These are phyloP conservation scores for Calonectria naviculata DNA, from an alignment of 2,329 filamentous ascomycete genomes.

Conservation along the genomic window DNA sequence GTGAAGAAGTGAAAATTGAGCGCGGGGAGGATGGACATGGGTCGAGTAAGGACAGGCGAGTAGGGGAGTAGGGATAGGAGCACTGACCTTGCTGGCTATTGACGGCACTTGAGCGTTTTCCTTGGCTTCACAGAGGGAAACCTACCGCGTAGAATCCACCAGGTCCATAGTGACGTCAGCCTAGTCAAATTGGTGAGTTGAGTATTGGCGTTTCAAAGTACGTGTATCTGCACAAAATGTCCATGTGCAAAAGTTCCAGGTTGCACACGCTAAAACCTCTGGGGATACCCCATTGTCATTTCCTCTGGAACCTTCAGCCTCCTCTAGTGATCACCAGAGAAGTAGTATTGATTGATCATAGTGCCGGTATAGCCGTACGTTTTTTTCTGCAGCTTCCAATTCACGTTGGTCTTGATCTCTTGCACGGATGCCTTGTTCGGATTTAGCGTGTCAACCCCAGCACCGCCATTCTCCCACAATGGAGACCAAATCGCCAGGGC, in stretches of 20 bases:
- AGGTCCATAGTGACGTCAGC: background rate
- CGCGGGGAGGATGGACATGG: background rate
- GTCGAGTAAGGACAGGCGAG: background rate
- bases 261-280: too few species aligned
- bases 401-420: background rate
- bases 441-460: background rate
- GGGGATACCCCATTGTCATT: too few species aligned
- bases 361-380: background rate
- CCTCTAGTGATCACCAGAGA: background rate
- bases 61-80: background rate
- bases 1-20: background rate
- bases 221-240: background rate
- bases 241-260: background rate
- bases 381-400: background rate
- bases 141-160: background rate
- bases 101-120: background rate
- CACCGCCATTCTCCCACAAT: background rate
- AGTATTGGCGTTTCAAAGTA: background rate
- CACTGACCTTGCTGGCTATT: background rate
- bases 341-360: background rate
- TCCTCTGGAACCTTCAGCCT: background rate
- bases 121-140: background rate
- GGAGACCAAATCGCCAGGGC: background rate
- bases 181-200: background rate
- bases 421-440: background rate